Evolutionary conservation across 345 rosid genomes (phyloP), one percentile per base, ranked within the genome.

Genomic region (Hibiscus trionum): DNA sequence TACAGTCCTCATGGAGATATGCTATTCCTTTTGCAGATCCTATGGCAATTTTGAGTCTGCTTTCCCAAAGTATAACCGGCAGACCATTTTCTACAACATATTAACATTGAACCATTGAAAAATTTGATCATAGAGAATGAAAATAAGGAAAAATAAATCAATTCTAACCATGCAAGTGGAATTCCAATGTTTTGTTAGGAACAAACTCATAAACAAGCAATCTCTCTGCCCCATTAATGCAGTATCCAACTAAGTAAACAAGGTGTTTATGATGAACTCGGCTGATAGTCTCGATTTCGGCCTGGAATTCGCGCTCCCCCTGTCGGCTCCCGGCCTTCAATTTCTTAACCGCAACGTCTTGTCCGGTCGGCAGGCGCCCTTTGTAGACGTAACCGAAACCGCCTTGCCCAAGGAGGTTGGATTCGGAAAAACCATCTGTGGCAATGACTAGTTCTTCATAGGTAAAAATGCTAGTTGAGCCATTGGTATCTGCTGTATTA

Each of bases 1-100:
- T 72, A 87, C 88, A 87, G 57, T 83, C 90, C 77, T 87, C 90
- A 52, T 87, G 91, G 39, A 87, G 87, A 73, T 87, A 87, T 10
- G 91, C 86, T 53, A 87, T 76, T 70, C 91, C 91, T 76, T 83
- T 87, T 5, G 88, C 90, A 24, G 88, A 80, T 39, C 88, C 87
- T 60, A 81, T 68, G 0, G 88, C 91, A 72, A 87, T 85, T 75
- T 75, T 87, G 39, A 80, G 73, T 21, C 91, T 76, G 47, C 79
- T 80, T 39, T 75, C 53, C 86, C 87, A 87, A 19, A 77, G 83
- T 77, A 87, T 75, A 59, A 77, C 73, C 6, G 84, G 87, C 70
- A 49, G 78, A 39, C 65, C 73, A 4, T 70, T 70, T 69, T 78
- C 80, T 82, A 55, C 77, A 77, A 59, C 27, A 53, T 1, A 42